Conservation (phyloP, 2,329 filamentous ascomycete genomes). For the Aspergillus brunneoviolaceus region DNA sequence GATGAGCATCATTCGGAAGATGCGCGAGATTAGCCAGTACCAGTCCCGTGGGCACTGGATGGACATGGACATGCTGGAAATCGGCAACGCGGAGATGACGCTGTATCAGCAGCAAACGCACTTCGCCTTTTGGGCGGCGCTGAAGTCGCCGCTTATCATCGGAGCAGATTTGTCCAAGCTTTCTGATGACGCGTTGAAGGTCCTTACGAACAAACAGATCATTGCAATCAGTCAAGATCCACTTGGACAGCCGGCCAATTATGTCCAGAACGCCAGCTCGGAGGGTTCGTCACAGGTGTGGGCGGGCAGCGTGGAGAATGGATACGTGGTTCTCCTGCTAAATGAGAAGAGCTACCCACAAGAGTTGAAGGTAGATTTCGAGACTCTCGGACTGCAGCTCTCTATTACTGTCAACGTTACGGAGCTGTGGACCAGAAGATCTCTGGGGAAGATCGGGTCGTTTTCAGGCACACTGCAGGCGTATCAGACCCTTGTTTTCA, state of each 20-base stretch:
- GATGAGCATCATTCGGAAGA: conserved; percentile 12
- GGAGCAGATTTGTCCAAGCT: conserved; percentile 28
- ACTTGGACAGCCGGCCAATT: not conserved
- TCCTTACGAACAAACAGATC: conserved; percentile 4
- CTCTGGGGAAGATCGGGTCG: not conserved
- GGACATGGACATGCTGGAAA: conserved; percentile 48
- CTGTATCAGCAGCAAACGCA: conserved; percentile 35
- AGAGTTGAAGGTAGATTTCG: not conserved
- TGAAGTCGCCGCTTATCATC: conserved; percentile 48
- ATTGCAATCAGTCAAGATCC: conserved; percentile 7
- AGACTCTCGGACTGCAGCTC: not conserved
- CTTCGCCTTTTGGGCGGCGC: conserved; percentile 48
- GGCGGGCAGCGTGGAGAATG: not conserved
- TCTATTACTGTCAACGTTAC: too few relatives aligned
- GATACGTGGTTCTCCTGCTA: conserved; percentile 3
- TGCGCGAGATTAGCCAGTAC: conserved; percentile 22
- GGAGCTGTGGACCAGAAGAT: conserved; percentile 1
- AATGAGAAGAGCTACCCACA: conserved; percentile 9
- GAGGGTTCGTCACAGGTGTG: conserved; percentile 2
- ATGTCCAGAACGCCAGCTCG: not conserved
- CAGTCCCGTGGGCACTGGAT: conserved; percentile 26
- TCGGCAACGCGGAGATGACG: conserved; percentile 48
- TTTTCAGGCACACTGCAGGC: not conserved
- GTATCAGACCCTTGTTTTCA: conserved; percentile 8
- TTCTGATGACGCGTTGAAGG: not conserved